phyloP scores from a whole-genome alignment of 768 basidiomycete species.

The Tremella yokohamensis region DNA sequence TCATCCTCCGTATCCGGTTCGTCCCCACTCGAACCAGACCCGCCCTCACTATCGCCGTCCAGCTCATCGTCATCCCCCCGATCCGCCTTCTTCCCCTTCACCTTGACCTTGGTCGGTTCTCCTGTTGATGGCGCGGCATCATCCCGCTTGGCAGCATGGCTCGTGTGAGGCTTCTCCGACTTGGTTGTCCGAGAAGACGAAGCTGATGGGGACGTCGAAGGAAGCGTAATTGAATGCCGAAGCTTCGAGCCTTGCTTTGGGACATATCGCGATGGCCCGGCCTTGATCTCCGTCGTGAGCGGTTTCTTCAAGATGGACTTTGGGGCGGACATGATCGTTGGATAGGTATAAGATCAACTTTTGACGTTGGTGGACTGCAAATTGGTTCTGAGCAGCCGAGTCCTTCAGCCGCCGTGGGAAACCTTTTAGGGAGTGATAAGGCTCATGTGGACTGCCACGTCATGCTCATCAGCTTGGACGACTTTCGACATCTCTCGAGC shows the following conservation, averaged over 20 bases:
- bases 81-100: conserved; percentile 5
- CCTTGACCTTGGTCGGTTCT: conserved; percentile 1
- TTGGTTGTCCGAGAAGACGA: not conserved
- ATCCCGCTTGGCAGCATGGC: too few relatives aligned
- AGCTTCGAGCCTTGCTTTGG: conserved; percentile 6
- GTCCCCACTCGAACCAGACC: conserved; percentile 7
- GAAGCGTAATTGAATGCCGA: conserved; percentile 8
- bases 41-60: not conserved
- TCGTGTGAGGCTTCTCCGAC: not conserved
- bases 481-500: too few relatives aligned
- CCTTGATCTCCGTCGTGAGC: not conserved
- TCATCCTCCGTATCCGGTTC: conserved; percentile 10
- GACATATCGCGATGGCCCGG: conserved; percentile 6
- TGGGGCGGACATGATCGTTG: conserved; percentile 13
- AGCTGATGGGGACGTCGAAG: conserved; percentile 1
- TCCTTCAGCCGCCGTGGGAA: too few relatives aligned
- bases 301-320: conserved; percentile 29
- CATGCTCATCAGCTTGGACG: too few relatives aligned
- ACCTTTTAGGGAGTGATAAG: too few relatives aligned
- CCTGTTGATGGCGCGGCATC: too few relatives aligned
- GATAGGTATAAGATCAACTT: too few relatives aligned
- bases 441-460: too few relatives aligned
- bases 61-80: not conserved
- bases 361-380: conserved; percentile 5
- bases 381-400: too few relatives aligned